These are phyloP conservation scores for Nicotiana knightiana DNA, from an alignment of 257 asterid species.

Conservation along the genomic window DNA sequence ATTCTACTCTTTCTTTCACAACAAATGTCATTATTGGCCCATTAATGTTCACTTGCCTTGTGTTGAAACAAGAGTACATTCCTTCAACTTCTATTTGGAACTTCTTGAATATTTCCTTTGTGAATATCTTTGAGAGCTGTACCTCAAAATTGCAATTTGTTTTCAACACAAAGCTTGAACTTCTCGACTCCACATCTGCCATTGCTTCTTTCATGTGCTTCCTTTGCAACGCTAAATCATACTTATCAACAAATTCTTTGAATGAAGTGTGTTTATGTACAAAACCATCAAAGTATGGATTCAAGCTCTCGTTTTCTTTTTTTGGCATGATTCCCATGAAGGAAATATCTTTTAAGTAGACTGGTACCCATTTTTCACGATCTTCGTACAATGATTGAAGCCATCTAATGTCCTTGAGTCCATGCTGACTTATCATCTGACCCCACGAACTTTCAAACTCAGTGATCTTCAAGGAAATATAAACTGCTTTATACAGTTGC, in stretches of 20 bases:
- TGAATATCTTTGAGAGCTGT: conserved; percentile 52
- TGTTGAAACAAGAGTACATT: conserved; percentile 46
- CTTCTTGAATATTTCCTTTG: conserved; percentile 45
- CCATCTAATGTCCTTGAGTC: conserved; percentile 48
- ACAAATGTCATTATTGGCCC: conserved; percentile 42
- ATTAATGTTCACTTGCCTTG: conserved; percentile 34
- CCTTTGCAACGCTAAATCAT: conserved; percentile 53
- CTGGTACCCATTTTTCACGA: conserved; percentile 52
- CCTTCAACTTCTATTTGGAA: conserved; percentile 50
- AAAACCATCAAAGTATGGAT: conserved; percentile 44
- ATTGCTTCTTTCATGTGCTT: conserved; percentile 44
- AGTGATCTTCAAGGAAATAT: conserved; percentile 45
- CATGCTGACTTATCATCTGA: conserved; percentile 38
- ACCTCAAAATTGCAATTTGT: conserved; percentile 49
- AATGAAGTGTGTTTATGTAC: conserved; percentile 54
- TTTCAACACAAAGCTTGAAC: conserved; percentile 32
- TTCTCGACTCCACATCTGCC: conserved; percentile 48
- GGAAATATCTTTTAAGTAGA: conserved; percentile 45
- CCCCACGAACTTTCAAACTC: conserved; percentile 50
- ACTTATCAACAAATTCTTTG: conserved; percentile 51
- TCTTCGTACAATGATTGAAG: conserved; percentile 45
- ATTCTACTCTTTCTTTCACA: conserved; percentile 39
- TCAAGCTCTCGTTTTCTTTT: conserved; percentile 28
- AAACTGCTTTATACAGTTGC: conserved; percentile 42
- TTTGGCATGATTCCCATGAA: conserved; percentile 41